Evolutionary conservation across 176 grass and related monocot species (phyloP), one percentile per base, ranked within the genome.

Genomic region (Triticum urartu): DNA sequence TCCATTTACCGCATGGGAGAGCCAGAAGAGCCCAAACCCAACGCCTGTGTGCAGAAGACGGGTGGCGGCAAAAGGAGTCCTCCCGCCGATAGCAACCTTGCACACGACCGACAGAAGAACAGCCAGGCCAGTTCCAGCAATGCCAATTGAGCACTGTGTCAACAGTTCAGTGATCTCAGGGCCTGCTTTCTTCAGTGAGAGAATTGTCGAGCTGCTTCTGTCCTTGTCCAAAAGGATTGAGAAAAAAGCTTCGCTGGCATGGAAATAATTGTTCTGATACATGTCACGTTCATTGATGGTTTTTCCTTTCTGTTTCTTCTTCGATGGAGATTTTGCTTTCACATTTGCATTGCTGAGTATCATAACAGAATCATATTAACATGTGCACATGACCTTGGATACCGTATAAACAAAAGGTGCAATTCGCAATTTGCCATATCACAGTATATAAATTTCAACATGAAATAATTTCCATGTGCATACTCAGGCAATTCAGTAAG

Each of bases 111-210:
- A 94, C 15, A 96, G 79, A 75, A 99, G 89, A 87, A 99, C 78
- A 67, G 97, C 94, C 70, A 99, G 86, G 54, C 97, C 94, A 56
- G 92, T 89, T 76, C 97, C 97, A 73, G 97, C 97, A 79, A 99
- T 91, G 20, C 90, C 94, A 24, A 95, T 91, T 12, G 97, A 99
- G 50, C 95, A 91, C 64, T 95, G 88, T 8, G 86, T 96, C 40
- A 99, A 89, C 67, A 99, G 81, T 65, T 94, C 84, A 76, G 47
- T 77, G 60, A 99, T 87, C 78, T 99, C 90, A 1, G 89, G 86
- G 12, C 89, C 89, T 81, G 85, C 90, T 80, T 93, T 99, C 91
- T 85, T 96, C 64, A 96, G 60, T 21, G 87, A 96, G 75, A 87
- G 71, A 48, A 91, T 66, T 73, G 85, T 68, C 5, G 40, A 83